phyloP scores from a whole-genome alignment of 495 filamentous ascomycete species.

The Trichocladium uniseriatum region DNA sequence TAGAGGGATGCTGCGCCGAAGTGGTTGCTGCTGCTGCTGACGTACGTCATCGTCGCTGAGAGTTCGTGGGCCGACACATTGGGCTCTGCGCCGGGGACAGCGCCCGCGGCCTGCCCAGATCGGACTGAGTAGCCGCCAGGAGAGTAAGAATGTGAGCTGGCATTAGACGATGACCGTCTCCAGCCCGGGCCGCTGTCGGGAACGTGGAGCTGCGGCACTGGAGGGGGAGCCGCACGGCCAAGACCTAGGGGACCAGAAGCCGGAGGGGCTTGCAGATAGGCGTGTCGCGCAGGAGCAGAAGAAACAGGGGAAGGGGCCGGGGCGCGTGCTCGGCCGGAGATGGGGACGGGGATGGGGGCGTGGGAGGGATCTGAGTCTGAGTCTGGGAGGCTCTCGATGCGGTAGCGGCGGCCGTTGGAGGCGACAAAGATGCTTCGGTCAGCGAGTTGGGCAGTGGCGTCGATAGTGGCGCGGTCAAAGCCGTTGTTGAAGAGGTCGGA shows the following conservation, averaged over 20 bases:
- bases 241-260: background rate
- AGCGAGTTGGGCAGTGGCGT: slow-evolving; percentile 24
- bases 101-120: background rate
- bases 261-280: background rate
- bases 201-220: background rate
- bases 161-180: slow-evolving; percentile 19
- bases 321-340: background rate
- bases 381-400: slow-evolving; percentile 23
- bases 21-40: slow-evolving; percentile 13
- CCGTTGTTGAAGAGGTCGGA: slow-evolving; percentile 25
- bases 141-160: slow-evolving; percentile 12
- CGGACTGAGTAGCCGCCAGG: slow-evolving; percentile 7
- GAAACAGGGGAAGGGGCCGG: background rate
- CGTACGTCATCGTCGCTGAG: slow-evolving; percentile 18
- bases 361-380: background rate
- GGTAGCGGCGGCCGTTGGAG: slow-evolving; percentile 24
- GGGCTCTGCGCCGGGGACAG: slow-evolving; percentile 8
- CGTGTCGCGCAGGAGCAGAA: background rate
- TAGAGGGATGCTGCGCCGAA: slow-evolving; percentile 24
- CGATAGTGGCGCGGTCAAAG: slow-evolving; percentile 25
- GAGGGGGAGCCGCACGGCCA: background rate
- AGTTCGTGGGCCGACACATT: slow-evolving; percentile 11
- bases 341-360: slow-evolving; percentile 1
- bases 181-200: slow-evolving; percentile 8
- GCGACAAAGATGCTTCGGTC: slow-evolving; percentile 24